Evolutionary conservation across 331 rosid genomes (phyloP).

Genomic region (Quercus phellos): DNA sequence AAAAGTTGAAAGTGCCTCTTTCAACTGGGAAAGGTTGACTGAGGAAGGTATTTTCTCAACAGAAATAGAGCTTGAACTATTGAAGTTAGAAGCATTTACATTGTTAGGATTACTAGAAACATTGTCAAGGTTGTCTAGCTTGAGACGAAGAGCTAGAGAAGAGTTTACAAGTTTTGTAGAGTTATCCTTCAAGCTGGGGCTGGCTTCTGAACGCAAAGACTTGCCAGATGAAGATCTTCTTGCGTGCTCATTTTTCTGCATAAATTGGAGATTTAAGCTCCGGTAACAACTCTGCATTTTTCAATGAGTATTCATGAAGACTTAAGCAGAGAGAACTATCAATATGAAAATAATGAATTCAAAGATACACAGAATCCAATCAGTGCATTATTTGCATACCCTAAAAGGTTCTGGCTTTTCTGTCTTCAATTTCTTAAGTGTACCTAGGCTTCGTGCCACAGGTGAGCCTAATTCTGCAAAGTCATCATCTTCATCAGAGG

Average conservation of each 20-base stretch:
- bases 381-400: constrained; percentile 11
- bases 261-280: background rate
- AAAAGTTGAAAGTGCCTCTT: background rate
- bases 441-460: background rate
- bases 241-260: background rate
- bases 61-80: background rate
- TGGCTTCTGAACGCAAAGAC: constrained; percentile 5
- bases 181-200: background rate
- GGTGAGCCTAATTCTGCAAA: constrained; percentile 13
- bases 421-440: constrained; percentile 10
- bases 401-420: constrained; percentile 19
- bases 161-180: background rate
- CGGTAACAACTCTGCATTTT: background rate
- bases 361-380: background rate
- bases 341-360: background rate
- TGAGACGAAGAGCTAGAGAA: background rate
- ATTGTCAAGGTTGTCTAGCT: background rate
- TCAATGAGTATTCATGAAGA: background rate
- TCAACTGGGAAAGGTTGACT: background rate
- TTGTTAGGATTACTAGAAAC: background rate
- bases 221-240: background rate
- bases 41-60: background rate
- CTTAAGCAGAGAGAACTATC: background rate
- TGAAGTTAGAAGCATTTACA: background rate
- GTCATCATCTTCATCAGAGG: constrained; percentile 8